These are phyloP conservation scores for Cladosporium sp. DNA, from an alignment of 2,329 filamentous ascomycete genomes.

Conservation along the genomic window DNA sequence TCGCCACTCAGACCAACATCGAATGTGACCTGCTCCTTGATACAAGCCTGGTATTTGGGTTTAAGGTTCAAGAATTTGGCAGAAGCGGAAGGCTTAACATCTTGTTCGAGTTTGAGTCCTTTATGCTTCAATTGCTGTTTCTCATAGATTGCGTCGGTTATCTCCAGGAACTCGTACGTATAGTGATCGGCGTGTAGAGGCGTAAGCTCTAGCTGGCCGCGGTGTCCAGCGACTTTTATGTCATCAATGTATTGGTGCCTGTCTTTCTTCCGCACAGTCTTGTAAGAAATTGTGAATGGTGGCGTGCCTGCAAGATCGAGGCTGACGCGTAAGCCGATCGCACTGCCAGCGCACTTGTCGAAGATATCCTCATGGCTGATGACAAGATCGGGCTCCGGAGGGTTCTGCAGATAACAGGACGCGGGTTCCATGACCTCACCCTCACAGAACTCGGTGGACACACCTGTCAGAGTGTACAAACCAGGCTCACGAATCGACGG, in stretches of 20 bases:
- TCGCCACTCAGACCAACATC: slow-evolving; percentile 76
- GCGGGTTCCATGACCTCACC: slow-evolving; percentile 91
- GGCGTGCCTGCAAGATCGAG: slow-evolving; percentile 89
- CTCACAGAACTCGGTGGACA: slow-evolving; percentile 74
- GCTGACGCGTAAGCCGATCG: slow-evolving; percentile 83
- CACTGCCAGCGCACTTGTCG: slow-evolving; percentile 92
- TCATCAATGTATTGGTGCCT: slow-evolving; percentile 46
- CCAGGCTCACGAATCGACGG: slow-evolving; percentile 72
- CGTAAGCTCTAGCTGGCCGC: slow-evolving; percentile 79
- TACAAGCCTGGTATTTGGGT: slow-evolving; percentile 64
- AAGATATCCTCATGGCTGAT: slow-evolving; percentile 76
- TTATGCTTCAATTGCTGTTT: slow-evolving; percentile 53
- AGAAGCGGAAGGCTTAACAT: slow-evolving; percentile 87
- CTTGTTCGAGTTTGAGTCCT: slow-evolving; percentile 67
- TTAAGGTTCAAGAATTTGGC: slow-evolving; percentile 61
- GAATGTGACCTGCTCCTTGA: slow-evolving; percentile 74
- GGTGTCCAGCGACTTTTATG: slow-evolving; percentile 63
- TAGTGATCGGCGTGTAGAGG: slow-evolving; percentile 80
- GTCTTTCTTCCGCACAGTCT: slow-evolving; percentile 59
- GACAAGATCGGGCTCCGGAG: slow-evolving; percentile 74
- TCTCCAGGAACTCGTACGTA: slow-evolving; percentile 75
- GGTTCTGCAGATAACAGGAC: slow-evolving; percentile 88
- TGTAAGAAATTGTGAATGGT: slow-evolving; percentile 80
- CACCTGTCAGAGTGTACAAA: slow-evolving; percentile 76
- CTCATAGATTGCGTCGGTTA: slow-evolving; percentile 79